Evolutionary conservation across 108 stramenopile species (phyloP).

Genomic region (Cyclotella sp.): DNA sequence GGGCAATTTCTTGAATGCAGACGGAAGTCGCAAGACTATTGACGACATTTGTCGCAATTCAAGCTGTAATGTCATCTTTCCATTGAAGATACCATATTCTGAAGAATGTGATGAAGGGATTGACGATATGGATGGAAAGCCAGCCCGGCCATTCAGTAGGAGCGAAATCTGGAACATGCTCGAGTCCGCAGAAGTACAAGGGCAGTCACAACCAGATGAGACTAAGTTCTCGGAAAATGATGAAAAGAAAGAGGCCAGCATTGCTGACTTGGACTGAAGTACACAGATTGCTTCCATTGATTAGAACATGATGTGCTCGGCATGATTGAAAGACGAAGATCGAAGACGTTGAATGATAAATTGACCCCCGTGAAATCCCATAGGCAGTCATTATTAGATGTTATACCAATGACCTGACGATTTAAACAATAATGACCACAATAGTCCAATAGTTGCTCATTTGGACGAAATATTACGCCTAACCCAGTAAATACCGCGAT

Average conservation of each 20-base stretch:
- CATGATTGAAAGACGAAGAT: no score
- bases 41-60: constrained; percentile 9
- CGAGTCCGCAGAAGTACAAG: constrained; percentile 3
- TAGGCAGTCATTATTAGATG: no score
- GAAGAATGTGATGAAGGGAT: constrained; percentile 5
- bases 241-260: neutral
- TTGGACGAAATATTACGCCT: constrained; percentile 5
- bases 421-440: neutral
- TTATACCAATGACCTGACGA: no score
- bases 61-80: neutral
- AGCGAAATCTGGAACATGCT: constrained; percentile 11
- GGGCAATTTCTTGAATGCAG: constrained; percentile 2
- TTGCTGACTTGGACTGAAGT: neutral
- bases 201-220: neutral
- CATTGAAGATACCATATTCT: neutral
- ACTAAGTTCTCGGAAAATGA: neutral
- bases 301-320: no score
- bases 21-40: constrained; percentile 15
- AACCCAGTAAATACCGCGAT: constrained; percentile 25
- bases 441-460: neutral
- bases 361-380: no score
- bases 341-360: neutral
- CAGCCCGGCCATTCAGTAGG: neutral
- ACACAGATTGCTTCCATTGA: no score
- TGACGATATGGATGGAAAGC: neutral